These are phyloP conservation scores for Metrosideros polymorpha DNA, from an alignment of 441 rosid species.

Conservation along the genomic window DNA sequence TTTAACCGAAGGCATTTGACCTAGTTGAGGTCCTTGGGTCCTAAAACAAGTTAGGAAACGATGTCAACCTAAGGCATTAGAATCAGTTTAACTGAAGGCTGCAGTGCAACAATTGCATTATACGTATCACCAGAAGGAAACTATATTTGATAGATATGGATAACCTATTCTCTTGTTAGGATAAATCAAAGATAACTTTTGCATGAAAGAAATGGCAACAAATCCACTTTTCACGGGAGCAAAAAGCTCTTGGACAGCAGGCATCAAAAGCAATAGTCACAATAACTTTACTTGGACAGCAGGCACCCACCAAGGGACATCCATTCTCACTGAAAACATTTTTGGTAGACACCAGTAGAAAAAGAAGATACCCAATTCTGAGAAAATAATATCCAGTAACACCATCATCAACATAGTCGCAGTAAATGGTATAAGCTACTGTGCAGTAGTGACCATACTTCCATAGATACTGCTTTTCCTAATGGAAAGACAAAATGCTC, in stretches of 20 bases:
- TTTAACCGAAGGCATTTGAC: background rate
- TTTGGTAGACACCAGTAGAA: background rate
- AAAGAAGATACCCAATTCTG: background rate
- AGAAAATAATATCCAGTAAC: background rate
- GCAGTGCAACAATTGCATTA: background rate
- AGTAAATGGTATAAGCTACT: background rate
- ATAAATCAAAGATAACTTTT: background rate
- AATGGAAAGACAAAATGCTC: background rate
- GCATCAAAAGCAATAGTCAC: background rate
- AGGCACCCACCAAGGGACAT: background rate
- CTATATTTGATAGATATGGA: background rate
- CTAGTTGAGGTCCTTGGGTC: background rate
- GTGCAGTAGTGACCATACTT: background rate
- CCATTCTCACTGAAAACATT: background rate
- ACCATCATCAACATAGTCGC: background rate
- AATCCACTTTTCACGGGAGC: background rate
- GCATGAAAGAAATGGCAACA: background rate
- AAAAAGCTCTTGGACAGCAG: background rate
- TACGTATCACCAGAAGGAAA: background rate
- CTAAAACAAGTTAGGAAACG: background rate
- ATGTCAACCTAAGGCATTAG: background rate
- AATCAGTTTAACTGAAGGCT: background rate
- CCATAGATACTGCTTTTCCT: background rate
- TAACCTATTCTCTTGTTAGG: background rate
- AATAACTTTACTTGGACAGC: background rate